Evolutionary conservation across 441 rosid genomes (phyloP), one percentile per base, ranked within the genome.

Genomic region (Euphorbia schlechtendalii): DNA sequence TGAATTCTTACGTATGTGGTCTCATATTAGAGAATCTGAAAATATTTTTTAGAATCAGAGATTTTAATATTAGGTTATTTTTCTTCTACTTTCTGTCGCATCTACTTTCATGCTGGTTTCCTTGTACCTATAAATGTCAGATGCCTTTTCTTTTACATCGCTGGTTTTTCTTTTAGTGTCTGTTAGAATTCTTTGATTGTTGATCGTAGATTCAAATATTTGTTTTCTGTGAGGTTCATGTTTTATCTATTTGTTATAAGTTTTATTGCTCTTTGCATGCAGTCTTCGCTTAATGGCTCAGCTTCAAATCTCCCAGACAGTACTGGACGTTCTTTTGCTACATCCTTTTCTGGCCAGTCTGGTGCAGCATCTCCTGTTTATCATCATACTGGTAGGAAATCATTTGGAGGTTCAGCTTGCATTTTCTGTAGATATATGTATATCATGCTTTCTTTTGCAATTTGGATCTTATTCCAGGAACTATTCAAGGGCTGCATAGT

Each of bases 311-410:
- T 92, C 73, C 89, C 87, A 43, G 99, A 95, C 65, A 80, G 82
- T 56, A 77, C 86, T 21, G 93, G 90, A 58, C 86, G 95, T 41
- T 80, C 95, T 40, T 91, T 84, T 76, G 22, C 88, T 21, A 66
- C 99, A 72, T 90, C 96, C 61, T 91, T 84, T 81, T 82, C 99
- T 71, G 96, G 86, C 56, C 99, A 85, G 79, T 86, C 96, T 60
- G 99, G 96, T 48, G 84, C 85, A 7, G 86, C 81, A 46, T 90
- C 95, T 62, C 91, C 96, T 51, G 88, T 67, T 77, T 94, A 67
- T 43, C 96, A 87, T 83, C 96, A 89, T 78, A 75, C 75, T 49
- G 94, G 96, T 89, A 69, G 62, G 89, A 71, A 57, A 63, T 71
- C 64, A 68, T 24, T 69, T 69, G 68, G 56, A 18, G 56, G 71